Percentiles rank a stretch among this genome's conserved stretches.
Evolutionary conservation across 805 yeast species (phyloP).

Genomic region (Tetrapisispora pingtungensis): DNA sequence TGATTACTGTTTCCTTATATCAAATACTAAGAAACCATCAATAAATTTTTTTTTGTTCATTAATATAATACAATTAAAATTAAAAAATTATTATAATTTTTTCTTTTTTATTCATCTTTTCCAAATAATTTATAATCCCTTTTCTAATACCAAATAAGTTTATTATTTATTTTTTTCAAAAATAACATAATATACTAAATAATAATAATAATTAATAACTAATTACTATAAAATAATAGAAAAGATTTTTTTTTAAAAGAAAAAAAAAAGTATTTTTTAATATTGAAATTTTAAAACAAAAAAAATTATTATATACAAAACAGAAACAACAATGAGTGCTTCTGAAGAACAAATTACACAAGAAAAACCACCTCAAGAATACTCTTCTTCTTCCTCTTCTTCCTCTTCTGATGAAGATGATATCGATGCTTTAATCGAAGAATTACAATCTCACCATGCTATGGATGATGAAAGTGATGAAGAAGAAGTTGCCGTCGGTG

Average conservation of each 20-base stretch:
- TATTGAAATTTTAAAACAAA: not conserved
- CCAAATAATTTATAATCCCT: not conserved
- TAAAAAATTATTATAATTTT: not conserved
- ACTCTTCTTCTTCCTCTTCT: slow-evolving; percentile 5
- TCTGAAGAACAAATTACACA: slow-evolving; percentile 5
- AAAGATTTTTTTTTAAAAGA: not conserved
- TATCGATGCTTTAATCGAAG: slow-evolving; percentile 63
- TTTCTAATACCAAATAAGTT: not conserved
- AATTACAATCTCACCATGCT: slow-evolving; percentile 58
- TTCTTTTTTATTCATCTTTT: not conserved
- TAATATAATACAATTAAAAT: not conserved
- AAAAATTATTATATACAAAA: not conserved
- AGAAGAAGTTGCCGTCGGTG: slow-evolving; percentile 38
- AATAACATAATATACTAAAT: not conserved
- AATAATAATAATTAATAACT: slow-evolving; percentile 4
- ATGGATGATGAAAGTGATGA: slow-evolving; percentile 38
- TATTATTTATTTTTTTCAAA: not conserved
- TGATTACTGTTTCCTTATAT: not conserved
- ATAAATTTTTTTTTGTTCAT: slow-evolving; percentile 3
- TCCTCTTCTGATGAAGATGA: slow-evolving; percentile 43
- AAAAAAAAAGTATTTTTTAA: not conserved
- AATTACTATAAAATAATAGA: slow-evolving; percentile 1
- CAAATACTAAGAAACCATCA: slow-evolving; percentile 1
- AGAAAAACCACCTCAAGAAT: slow-evolving; percentile 7
- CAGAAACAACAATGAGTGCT: slow-evolving; percentile 4